Base-by-base conservation (phyloP, 192 early-diverging fungal species). In the Coemansia guatemalensis region DNA sequence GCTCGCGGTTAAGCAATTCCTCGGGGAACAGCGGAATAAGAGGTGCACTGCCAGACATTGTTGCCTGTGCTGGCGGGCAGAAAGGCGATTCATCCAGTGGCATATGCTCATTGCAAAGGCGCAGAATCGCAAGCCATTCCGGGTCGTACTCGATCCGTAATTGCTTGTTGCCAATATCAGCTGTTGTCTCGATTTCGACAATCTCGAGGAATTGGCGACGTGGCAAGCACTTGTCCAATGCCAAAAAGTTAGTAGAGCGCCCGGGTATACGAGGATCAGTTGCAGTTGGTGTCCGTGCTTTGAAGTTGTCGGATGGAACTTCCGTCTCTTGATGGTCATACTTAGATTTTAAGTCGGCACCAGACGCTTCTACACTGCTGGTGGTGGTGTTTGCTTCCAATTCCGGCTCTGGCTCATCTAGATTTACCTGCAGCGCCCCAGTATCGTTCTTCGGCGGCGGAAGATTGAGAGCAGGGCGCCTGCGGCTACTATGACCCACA, bases 211-310 rank as follows among this genome's bases (percentile, higher is more conserved):
- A 97, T 33, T 91, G 78, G 1, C 92, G 82, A 5, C 79, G 56
- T 2, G 88, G 89, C 22, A 92, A 51, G 57, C 97, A 99, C 57
- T 98, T 98, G 78, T 99, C 97, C n/a, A 99, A 76, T 3, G 94
- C 87, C 44, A 98, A 63, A 73, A 99, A 99, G 30, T 83, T 71
- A 2, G 97, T 99, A 8, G 75, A 51, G 0, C 74, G 68, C 2
- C 69, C 66, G 24, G 71, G 57, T 9, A 71, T 66, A 20, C 60
- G 64, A 9, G 65, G 73, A 26, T 64, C 49, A 2, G 55, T 29
- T 27, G 26, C 53, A 3, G 33, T 21, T 8, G 4, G 27, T 60
- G 22, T 3, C 12, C 6, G 47, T 22, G 12, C 24, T 53, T 25
- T 12, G 11, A 39, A 9, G 9, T 8, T 39, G 35, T 53, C 51